These are phyloP conservation scores for Fusarium coicis DNA, from an alignment of 2,329 filamentous ascomycete genomes.

Conservation along the genomic window DNA sequence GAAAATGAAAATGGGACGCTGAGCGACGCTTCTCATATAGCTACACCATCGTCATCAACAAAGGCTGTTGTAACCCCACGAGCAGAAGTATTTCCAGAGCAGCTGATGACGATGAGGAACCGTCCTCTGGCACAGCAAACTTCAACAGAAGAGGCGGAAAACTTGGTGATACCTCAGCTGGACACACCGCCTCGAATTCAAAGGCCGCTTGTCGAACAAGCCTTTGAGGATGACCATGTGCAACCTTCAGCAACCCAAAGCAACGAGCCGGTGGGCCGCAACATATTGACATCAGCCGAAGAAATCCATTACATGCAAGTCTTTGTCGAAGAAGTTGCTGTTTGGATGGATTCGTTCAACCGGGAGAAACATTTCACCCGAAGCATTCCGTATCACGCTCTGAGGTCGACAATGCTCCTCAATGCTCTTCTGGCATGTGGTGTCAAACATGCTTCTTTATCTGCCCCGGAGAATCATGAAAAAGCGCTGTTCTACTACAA, in stretches of 20 bases:
- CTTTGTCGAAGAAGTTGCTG: constrained; percentile 88
- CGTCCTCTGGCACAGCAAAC: constrained; percentile 30
- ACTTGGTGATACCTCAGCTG: constrained; percentile 51
- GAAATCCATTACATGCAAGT: constrained; percentile 92
- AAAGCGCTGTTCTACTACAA: constrained; percentile 88
- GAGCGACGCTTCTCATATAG: constrained; percentile 41
- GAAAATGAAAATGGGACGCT: constrained; percentile 7
- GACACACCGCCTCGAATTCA: constrained; percentile 39
- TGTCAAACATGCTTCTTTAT: constrained; percentile 80
- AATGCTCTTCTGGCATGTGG: constrained; percentile 92
- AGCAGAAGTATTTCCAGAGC: constrained; percentile 17
- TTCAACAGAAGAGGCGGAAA: constrained; percentile 53
- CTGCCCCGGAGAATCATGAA: constrained; percentile 78
- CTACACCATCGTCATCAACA: constrained; percentile 38
- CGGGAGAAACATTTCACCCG: constrained; percentile 86
- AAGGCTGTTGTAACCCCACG: constrained; percentile 28
- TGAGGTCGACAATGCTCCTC: constrained; percentile 86
- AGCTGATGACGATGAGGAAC: constrained; percentile 23
- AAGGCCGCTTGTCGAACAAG: background rate
- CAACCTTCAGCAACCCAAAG: constrained; percentile 1
- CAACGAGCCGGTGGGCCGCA: constrained; percentile 50
- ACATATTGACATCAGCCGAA: constrained; percentile 78
- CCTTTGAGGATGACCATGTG: background rate
- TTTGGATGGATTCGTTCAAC: constrained; percentile 96
- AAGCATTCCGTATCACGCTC: constrained; percentile 82